Evolutionary conservation across 345 rosid genomes (phyloP).

Genomic region (Aethionema arabicum): DNA sequence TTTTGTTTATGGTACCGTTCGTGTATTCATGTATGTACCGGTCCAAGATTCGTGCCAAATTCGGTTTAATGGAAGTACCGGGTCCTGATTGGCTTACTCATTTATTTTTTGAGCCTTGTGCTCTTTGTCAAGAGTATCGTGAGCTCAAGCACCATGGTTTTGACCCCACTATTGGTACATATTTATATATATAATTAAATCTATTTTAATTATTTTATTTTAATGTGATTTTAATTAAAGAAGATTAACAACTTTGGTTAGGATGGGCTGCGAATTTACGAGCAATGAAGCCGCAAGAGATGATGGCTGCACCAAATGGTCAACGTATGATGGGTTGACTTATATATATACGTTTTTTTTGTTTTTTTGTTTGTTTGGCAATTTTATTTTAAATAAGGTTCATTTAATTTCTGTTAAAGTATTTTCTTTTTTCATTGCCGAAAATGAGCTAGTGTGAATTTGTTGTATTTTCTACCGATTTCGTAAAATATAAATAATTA

Average conservation of each 20-base stretch:
- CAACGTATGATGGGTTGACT: slow-evolving; percentile 39
- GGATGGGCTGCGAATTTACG: slow-evolving; percentile 32
- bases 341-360: neutral
- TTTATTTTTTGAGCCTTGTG: slow-evolving; percentile 47
- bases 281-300: slow-evolving; percentile 20
- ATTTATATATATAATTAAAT: neutral
- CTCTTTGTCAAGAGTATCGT: slow-evolving; percentile 59
- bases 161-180: slow-evolving; percentile 53
- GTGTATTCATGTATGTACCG: slow-evolving; percentile 48
- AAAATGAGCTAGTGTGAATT: neutral
- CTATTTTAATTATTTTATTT: neutral
- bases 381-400: neutral
- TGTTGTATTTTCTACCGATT: too few relatives aligned
- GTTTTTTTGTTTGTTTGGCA: too few relatives aligned
- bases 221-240: neutral
- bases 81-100: slow-evolving; percentile 56
- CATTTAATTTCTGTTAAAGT: neutral
- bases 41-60: slow-evolving; percentile 47
- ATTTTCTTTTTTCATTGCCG: neutral
- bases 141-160: slow-evolving; percentile 57
- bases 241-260: neutral
- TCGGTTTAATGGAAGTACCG: slow-evolving; percentile 51
- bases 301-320: slow-evolving; percentile 32
- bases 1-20: slow-evolving; percentile 29
- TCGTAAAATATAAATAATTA: too few relatives aligned